Conservation (phyloP, 179 eudicot species). For the Beta macrorhiza region DNA sequence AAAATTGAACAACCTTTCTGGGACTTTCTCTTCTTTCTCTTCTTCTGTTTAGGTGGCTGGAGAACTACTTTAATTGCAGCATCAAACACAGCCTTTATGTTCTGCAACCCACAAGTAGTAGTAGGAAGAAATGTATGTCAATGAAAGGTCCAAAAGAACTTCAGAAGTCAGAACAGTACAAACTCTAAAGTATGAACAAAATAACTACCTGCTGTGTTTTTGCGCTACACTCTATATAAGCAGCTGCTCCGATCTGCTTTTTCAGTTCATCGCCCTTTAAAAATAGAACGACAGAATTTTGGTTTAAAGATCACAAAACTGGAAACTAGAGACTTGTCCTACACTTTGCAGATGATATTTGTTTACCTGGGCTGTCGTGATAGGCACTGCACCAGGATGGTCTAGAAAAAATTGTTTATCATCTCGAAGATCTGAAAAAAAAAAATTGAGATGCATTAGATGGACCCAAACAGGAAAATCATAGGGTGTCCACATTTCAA, state of each 20-base stretch:
- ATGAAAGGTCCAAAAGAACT: not conserved
- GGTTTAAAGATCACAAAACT: not conserved
- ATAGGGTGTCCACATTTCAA: no score
- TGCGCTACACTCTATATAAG: conserved; percentile 83
- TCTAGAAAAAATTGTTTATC: conserved; percentile 43
- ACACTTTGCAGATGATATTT: not conserved
- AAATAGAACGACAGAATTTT: not conserved
- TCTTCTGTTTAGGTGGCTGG: conserved; percentile 49
- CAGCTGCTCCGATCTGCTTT: conserved; percentile 78
- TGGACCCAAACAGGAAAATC: not conserved
- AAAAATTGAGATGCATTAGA: not conserved
- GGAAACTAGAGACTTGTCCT: not conserved
- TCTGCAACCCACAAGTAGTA: conserved; percentile 41
- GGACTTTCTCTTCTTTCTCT: conserved; percentile 49
- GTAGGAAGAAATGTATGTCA: not conserved
- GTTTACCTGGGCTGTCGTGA: conserved; percentile 44
- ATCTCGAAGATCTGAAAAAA: conserved; percentile 45
- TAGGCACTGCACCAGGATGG: conserved; percentile 52
- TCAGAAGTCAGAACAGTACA: not conserved
- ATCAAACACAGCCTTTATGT: conserved; percentile 92
- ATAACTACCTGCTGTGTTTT: conserved; percentile 78
- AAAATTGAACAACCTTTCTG: conserved; percentile 50
- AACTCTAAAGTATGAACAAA: not conserved
- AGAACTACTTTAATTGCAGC: conserved; percentile 82
- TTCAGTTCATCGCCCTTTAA: conserved; percentile 76